Percentiles rank a stretch among this genome's conserved stretches.
These are phyloP conservation scores for Cyclotella distinguenda DNA, from an alignment of 108 stramenopile genomes.

Conservation along the genomic window DNA sequence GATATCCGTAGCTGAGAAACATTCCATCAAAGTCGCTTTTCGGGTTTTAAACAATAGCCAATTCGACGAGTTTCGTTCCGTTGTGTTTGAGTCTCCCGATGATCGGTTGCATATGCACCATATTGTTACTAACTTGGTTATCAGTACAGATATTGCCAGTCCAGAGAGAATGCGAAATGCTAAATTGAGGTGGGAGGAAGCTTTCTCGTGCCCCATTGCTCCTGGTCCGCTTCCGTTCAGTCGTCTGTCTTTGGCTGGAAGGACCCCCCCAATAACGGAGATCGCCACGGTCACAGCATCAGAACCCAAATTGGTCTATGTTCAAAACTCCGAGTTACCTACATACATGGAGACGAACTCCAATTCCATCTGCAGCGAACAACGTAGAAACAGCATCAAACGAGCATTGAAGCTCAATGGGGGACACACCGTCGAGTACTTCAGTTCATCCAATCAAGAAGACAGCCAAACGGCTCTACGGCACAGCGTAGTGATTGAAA, in stretches of 20 bases:
- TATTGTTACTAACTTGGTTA: slow-evolving; percentile 35
- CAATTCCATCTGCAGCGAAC: not conserved
- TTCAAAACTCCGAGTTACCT: slow-evolving; percentile 1
- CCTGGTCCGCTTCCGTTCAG: slow-evolving; percentile 8
- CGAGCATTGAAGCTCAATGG: slow-evolving; percentile 28
- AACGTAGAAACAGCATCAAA: slow-evolving; percentile 6
- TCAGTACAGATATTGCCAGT: slow-evolving; percentile 46
- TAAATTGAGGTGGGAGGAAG: slow-evolving; percentile 38
- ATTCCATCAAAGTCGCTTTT: slow-evolving; percentile 49
- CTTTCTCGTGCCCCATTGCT: slow-evolving; percentile 8
- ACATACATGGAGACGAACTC: not conserved
- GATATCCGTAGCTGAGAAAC: slow-evolving; percentile 54
- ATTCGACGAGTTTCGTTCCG: slow-evolving; percentile 29
- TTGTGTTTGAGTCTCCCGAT: slow-evolving; percentile 28
- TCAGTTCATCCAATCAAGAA: slow-evolving; percentile 14
- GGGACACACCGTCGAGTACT: slow-evolving; percentile 40
- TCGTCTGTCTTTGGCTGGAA: slow-evolving; percentile 20
- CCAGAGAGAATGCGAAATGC: slow-evolving; percentile 43
- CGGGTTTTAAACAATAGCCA: slow-evolving; percentile 27
- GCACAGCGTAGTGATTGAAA: slow-evolving; percentile 35
- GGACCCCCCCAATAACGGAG: slow-evolving; percentile 6
- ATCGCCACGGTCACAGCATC: slow-evolving; percentile 46
- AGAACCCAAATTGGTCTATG: slow-evolving; percentile 24
- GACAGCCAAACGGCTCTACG: slow-evolving; percentile 20
- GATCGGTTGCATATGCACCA: slow-evolving; percentile 40